These are phyloP conservation scores for Fusarium nygamai DNA, from an alignment of 2,329 filamentous ascomycete species.

Conservation along the genomic window DNA sequence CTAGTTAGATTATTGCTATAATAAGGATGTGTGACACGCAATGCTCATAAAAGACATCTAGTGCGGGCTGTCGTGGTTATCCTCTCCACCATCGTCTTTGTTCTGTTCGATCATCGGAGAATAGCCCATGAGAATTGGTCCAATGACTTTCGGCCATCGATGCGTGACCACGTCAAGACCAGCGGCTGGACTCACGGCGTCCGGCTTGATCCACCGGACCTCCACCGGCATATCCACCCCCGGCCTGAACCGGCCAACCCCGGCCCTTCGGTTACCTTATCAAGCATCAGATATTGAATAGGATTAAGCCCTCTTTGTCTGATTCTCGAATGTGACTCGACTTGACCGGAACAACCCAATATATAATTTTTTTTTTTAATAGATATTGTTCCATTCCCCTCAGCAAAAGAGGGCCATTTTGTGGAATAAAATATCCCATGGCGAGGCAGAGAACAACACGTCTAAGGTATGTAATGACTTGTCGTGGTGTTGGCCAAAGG, in stretches of 20 bases:
- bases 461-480: conserved; percentile 2
- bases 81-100: not conserved
- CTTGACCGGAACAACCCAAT: not conserved
- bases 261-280: conserved; percentile 23
- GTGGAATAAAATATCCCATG: conserved; percentile 2
- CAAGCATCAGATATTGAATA: conserved; percentile 15
- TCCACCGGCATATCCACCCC: conserved; percentile 33
- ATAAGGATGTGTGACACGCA: not conserved
- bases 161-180: conserved; percentile 43
- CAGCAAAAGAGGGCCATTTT: not conserved
- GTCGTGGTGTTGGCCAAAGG: conserved; percentile 1
- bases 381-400: not conserved
- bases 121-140: conserved; percentile 31
- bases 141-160: conserved; percentile 35
- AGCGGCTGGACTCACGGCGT: conserved; percentile 37
- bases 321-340: not conserved
- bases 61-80: not conserved
- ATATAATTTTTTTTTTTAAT: not conserved
- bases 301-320: conserved; percentile 8
- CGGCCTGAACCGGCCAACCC: conserved; percentile 32
- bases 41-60: conserved; percentile 1
- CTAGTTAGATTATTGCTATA: not conserved
- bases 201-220: conserved; percentile 38
- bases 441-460: conserved; percentile 1
- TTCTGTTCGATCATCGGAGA: conserved; percentile 34